phyloP scores from a whole-genome alignment of 192 early-diverging fungal genomes.

The Umbelopsis sp. region DNA sequence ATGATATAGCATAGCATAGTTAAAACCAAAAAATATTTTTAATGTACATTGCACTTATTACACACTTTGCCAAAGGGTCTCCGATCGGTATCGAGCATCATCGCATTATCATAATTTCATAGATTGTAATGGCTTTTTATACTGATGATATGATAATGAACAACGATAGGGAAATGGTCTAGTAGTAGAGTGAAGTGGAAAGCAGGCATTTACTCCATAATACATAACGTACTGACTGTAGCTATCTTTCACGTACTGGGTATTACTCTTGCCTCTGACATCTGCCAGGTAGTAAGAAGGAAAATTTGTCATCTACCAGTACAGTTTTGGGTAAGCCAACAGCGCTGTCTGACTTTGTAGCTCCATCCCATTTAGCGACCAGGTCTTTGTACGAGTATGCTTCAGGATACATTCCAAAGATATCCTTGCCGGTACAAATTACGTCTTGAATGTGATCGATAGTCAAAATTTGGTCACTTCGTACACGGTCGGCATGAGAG shows the following conservation, averaged over 20 bases:
- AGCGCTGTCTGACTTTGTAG: not conserved
- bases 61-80: not conserved
- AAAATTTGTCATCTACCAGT: not conserved
- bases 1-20: not conserved
- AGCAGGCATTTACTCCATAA: too few species aligned
- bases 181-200: too few species aligned
- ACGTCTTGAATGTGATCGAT: slow-evolving; percentile 44
- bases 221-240: too few species aligned
- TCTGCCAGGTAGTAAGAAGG: not conserved
- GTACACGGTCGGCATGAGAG: slow-evolving; percentile 59
- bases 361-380: slow-evolving; percentile 34
- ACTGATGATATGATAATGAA: too few species aligned
- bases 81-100: not conserved
- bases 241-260: too few species aligned
- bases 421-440: slow-evolving; percentile 63
- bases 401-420: slow-evolving; percentile 69
- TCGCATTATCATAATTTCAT: not conserved
- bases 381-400: slow-evolving; percentile 57
- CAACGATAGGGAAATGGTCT: too few species aligned
- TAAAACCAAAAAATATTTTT: not conserved
- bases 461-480: slow-evolving; percentile 33
- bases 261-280: not conserved
- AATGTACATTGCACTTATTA: not conserved
- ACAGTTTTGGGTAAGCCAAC: not conserved
- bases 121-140: too few species aligned